Evolutionary conservation across 2,329 filamentous ascomycete species (phyloP).

Genomic region (Monosporascus sp.): DNA sequence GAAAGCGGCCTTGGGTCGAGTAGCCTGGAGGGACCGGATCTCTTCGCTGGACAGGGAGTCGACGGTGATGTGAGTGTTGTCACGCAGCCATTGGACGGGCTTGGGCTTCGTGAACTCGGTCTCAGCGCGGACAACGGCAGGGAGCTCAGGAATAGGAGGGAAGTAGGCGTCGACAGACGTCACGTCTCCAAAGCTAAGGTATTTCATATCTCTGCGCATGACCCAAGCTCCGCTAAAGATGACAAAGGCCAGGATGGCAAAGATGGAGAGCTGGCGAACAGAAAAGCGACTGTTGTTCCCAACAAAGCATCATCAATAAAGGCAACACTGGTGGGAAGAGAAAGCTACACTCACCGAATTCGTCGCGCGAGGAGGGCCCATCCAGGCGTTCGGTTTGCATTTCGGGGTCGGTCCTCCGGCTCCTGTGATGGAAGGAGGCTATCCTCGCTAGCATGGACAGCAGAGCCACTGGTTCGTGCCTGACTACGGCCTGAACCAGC

Average conservation of each 20-base stretch:
- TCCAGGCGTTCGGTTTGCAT: slow-evolving; percentile 6
- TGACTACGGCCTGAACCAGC: background rate
- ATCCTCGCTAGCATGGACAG: too few relatives aligned
- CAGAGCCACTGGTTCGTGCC: too few relatives aligned
- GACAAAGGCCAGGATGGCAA: slow-evolving; percentile 12
- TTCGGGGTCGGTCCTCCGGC: slow-evolving; percentile 8
- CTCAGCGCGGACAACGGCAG: slow-evolving; percentile 3
- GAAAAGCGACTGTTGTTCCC: slow-evolving; percentile 15
- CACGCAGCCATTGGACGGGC: slow-evolving; percentile 22
- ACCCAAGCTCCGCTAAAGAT: slow-evolving; percentile 17
- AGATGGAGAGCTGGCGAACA: slow-evolving; percentile 14
- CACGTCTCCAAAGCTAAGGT: slow-evolving; percentile 4
- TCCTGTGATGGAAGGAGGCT: background rate
- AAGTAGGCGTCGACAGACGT: slow-evolving; percentile 16
- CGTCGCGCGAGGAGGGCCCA: slow-evolving; percentile 15
- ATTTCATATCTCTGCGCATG: slow-evolving; percentile 10
- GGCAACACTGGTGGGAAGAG: slow-evolving; percentile 1
- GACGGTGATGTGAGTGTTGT: slow-evolving; percentile 18
- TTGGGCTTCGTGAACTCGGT: slow-evolving; percentile 1
- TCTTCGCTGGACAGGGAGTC: slow-evolving; percentile 10
- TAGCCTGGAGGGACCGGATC: slow-evolving; percentile 12
- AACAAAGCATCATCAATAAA: slow-evolving; percentile 19
- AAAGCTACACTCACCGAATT: slow-evolving; percentile 16
- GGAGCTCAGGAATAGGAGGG: slow-evolving; percentile 17
- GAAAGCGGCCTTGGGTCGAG: slow-evolving; percentile 36